Percentiles rank a stretch among this genome's conserved stretches.
These are phyloP conservation scores for Schizochytrium sp. DNA, from an alignment of 108 stramenopile species.

Conservation along the genomic window DNA sequence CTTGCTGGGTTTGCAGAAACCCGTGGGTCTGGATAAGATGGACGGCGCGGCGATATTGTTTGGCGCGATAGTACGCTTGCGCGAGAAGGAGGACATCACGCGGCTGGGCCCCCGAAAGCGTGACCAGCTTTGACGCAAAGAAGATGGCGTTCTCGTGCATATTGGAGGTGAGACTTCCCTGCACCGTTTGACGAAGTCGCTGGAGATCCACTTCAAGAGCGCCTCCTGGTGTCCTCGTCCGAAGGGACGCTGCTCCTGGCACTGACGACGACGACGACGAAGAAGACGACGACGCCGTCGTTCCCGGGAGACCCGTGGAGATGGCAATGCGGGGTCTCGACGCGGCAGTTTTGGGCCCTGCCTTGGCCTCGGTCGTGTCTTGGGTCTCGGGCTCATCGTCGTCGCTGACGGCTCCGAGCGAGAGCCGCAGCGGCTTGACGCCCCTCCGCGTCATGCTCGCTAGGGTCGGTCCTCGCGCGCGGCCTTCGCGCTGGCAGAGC, in stretches of 20 bases:
- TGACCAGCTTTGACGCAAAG: not conserved
- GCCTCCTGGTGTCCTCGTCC: not conserved
- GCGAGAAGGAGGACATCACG: not conserved
- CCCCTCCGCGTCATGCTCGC: not conserved
- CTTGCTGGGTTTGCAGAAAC: not conserved
- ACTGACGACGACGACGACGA: not conserved
- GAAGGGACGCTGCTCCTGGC: too few species aligned
- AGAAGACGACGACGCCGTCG: not conserved
- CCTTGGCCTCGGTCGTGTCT: not conserved
- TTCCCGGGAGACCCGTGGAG: not conserved
- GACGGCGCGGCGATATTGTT: not conserved
- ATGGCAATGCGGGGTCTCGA: not conserved
- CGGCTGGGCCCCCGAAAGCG: not conserved
- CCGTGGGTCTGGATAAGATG: not conserved
- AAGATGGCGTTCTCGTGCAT: slow-evolving; percentile 5
- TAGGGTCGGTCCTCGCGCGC: too few species aligned
- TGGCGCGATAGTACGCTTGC: not conserved
- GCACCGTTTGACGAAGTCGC: not conserved
- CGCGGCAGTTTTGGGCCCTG: not conserved
- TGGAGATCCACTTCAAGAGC: not conserved
- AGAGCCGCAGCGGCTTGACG: slow-evolving; percentile 2
- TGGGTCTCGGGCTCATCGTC: not conserved
- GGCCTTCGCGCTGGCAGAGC: too few species aligned
- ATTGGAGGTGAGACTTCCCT: not conserved
- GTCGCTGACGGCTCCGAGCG: not conserved